Base-by-base conservation (phyloP, 352 stramenopile species). In the Aphanomyces stellatus region DNA sequence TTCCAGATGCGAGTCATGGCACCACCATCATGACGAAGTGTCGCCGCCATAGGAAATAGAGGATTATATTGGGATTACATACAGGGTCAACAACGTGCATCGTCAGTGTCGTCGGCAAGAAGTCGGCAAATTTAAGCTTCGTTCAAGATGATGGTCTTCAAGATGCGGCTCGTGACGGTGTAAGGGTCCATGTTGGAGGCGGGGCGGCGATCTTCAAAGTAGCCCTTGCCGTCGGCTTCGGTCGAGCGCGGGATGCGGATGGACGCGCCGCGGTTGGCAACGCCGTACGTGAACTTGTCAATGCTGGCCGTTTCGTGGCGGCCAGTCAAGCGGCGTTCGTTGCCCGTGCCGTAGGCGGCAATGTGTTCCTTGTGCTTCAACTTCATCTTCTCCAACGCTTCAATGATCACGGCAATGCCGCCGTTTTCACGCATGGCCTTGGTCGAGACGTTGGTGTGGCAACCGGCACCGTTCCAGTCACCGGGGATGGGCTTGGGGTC, bases 151-250 rank as follows among this genome's bases (percentile, higher is more conserved):
- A 96, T 98, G 56, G 95, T 99, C 77, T 97, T 88, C 83, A 99
- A 93, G 72, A 99, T 98, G 77, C 97, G 97, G 71, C 83, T 72
- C 7, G 93, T 99, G 15, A 99, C 96, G 53, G 98, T 79, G 81
- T 99, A 99, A 61, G 96, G 96, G 85, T 99, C 96, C 82, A 96
- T 96, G 85, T 99, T 99, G 74, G 96, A 99, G 46, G 93, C 88
- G 37, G 96, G 96, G 67, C 96, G 89, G 72, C 96, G 90, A 24
- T 76, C 72, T 62, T 76, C 72, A 48, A 94, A 93, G 84, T 95
- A 94, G 71, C 87, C 87, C 78, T 97, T 97, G 53, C 88, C 87
- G 35, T 98, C 88, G 22, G 79, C 79, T 72, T 97, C 82, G 11
- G 91, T 95, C 53, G 85, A 71, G 66, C 91, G 81, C 61, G 91